Evolutionary conservation across 129 eudicot species (phyloP).

Genomic region (Oenanthe sinensis): DNA sequence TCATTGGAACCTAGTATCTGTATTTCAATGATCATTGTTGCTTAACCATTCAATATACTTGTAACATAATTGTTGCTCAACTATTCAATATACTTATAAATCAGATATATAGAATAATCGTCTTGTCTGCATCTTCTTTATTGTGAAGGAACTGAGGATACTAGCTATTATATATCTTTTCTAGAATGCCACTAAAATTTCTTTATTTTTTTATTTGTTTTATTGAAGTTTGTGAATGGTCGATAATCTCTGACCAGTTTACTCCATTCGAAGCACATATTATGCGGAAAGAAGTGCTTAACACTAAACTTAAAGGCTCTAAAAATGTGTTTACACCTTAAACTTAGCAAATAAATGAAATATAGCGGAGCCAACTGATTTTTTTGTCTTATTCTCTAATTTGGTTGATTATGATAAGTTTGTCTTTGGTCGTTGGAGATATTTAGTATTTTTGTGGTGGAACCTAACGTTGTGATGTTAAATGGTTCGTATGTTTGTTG

Average conservation of each 20-base stretch:
- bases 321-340: neutral
- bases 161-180: neutral
- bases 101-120: no score
- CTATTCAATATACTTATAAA: neutral
- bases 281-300: neutral
- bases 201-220: neutral
- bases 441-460: no score
- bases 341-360: neutral
- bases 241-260: neutral
- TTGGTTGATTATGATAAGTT: neutral
- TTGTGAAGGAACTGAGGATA: neutral
- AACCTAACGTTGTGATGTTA: neutral
- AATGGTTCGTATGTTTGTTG: neutral
- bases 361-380: no score
- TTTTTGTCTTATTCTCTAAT: neutral
- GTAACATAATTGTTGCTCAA: neutral
- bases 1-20: neutral
- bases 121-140: neutral
- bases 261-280: neutral
- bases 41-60: neutral
- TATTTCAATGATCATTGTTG: neutral
- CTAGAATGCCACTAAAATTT: neutral
- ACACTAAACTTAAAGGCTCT: neutral
- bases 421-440: neutral
- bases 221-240: neutral